phyloP scores from a whole-genome alignment of 176 grass and related monocot genomes.

The Aegilops longissima region DNA sequence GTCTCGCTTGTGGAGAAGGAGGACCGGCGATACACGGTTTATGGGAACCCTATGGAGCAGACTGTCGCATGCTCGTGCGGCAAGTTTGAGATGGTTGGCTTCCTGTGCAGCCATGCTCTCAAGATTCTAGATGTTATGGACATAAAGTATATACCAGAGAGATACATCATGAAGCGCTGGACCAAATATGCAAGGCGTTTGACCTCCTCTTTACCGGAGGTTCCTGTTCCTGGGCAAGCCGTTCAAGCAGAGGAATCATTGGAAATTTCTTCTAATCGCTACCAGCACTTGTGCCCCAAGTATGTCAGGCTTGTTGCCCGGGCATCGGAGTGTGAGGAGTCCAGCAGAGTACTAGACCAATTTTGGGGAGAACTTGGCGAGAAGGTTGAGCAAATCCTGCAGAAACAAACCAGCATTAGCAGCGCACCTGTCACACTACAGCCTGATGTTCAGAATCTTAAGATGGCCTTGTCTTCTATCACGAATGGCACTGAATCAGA shows the following conservation, averaged over 20 bases:
- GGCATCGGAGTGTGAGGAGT: conserved; percentile 64
- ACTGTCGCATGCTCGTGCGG: no score
- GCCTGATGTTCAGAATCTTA: no score
- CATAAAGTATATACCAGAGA: conserved; percentile 60
- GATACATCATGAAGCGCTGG: conserved; percentile 63
- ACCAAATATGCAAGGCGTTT: conserved; percentile 45
- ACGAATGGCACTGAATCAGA: no score
- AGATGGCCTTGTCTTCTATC: no score
- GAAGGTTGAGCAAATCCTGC: no score
- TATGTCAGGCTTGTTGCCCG: conserved; percentile 12
- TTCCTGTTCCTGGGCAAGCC: conserved; percentile 18
- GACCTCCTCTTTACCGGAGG: not conserved
- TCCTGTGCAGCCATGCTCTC: conserved; percentile 61
- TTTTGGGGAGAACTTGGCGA: conserved; percentile 42
- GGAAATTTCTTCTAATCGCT: conserved; percentile 54
- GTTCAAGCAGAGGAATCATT: conserved; percentile 34
- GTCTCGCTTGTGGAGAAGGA: no score
- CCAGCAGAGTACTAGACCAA: conserved; percentile 49
- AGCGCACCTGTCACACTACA: no score
- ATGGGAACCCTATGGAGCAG: no score
- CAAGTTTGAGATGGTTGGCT: conserved; percentile 28
- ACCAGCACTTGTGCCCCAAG: conserved; percentile 14
- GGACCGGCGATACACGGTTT: no score
- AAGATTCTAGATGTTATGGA: conserved; percentile 73
- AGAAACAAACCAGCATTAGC: no score